phyloP scores from a whole-genome alignment of 2,329 filamentous ascomycete genomes.

The Calonectria naviculata region DNA sequence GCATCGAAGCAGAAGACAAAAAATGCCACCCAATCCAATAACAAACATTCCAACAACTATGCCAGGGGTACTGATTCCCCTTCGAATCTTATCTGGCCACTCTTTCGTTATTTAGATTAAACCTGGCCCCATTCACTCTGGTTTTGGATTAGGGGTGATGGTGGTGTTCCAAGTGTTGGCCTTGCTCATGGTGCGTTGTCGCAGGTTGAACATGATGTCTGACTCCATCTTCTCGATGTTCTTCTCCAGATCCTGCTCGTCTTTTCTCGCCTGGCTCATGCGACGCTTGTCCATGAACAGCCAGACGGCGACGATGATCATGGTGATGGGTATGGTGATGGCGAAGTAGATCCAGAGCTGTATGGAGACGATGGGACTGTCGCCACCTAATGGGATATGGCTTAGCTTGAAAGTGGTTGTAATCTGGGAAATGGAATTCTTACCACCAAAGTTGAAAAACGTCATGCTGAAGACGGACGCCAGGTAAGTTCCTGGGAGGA shows the following conservation, averaged over 20 bases:
- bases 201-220: slow-evolving; percentile 66
- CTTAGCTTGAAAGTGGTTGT: neutral
- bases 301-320: slow-evolving; percentile 66
- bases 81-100: neutral
- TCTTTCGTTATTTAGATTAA: neutral
- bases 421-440: slow-evolving; percentile 41
- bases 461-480: slow-evolving; percentile 75
- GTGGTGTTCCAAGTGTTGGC: slow-evolving; percentile 64
- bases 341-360: slow-evolving; percentile 73
- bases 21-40: neutral
- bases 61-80: neutral
- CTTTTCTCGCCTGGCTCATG: slow-evolving; percentile 58
- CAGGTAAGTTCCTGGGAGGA: slow-evolving; percentile 71
- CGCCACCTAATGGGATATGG: slow-evolving; percentile 30
- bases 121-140: too few relatives aligned
- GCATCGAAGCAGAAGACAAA: slow-evolving; percentile 2
- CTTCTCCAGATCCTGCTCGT: slow-evolving; percentile 64
- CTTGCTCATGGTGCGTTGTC: slow-evolving; percentile 68
- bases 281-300: slow-evolving; percentile 63
- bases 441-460: slow-evolving; percentile 71
- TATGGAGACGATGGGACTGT: slow-evolving; percentile 57
- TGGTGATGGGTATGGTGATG: slow-evolving; percentile 68
- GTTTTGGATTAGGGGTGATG: slow-evolving; percentile 40
- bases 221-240: slow-evolving; percentile 68
- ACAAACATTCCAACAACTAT: neutral